Evolutionary conservation across 208 protist genomes (phyloP).

Genomic region (Balamuthia mandrillaris): DNA sequence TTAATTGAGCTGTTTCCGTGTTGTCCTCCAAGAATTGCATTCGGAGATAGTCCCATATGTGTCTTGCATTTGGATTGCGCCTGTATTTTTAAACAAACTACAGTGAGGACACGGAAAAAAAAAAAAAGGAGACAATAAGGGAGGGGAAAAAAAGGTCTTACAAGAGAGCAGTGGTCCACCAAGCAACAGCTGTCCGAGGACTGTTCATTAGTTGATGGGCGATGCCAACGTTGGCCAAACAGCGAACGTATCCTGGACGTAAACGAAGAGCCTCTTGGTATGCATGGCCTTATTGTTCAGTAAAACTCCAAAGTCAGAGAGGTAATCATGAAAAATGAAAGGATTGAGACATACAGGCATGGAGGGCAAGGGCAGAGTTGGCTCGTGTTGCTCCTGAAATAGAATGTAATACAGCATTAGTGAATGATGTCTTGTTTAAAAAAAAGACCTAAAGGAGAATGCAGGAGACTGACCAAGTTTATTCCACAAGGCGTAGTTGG

Average conservation of each 20-base stretch:
- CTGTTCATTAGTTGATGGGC: neutral
- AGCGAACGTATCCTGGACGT: neutral
- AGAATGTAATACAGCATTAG: too few relatives aligned
- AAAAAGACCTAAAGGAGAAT: too few relatives aligned
- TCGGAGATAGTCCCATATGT: neutral
- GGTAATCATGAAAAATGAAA: too few relatives aligned
- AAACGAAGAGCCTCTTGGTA: neutral
- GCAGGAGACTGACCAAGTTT: neutral
- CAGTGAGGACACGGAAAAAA: too few relatives aligned
- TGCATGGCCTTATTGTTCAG: neutral
- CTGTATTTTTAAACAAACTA: neutral
- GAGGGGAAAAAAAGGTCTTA: neutral
- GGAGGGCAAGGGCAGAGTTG: neutral
- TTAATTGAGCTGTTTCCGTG: too few relatives aligned
- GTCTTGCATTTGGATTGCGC: neutral
- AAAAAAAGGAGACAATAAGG: neutral
- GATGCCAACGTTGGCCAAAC: neutral
- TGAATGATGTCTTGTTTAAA: too few relatives aligned
- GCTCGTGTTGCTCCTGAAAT: neutral
- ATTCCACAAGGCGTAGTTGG: neutral
- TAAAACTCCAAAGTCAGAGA: neutral
- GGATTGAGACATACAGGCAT: neutral
- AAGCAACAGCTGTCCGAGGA: neutral
- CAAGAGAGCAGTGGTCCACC: neutral
- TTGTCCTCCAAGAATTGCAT: too few relatives aligned